A percentile compares a stretch with the other conserved stretches of the same genome.
These are phyloP conservation scores for Saturnispora serradocipensis DNA, from an alignment of 805 yeast species.

Conservation along the genomic window DNA sequence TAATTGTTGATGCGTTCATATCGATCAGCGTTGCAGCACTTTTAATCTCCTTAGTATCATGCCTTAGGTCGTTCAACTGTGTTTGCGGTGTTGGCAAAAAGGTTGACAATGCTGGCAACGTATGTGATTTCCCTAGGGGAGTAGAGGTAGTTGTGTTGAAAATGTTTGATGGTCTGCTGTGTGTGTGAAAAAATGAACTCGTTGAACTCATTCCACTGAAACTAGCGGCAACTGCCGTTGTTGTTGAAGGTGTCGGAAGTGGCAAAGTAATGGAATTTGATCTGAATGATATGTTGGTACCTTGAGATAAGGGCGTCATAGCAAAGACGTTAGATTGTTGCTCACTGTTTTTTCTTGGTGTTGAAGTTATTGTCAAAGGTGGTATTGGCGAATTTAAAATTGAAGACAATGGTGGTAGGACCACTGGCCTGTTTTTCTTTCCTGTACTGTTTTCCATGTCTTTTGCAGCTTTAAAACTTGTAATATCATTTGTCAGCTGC, in stretches of 20 bases:
- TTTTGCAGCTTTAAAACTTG: neutral
- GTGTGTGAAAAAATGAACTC: neutral
- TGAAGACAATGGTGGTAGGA: conserved; percentile 8
- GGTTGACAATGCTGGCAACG: neutral
- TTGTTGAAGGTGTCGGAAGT: neutral
- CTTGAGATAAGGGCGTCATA: neutral
- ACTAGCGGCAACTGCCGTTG: neutral
- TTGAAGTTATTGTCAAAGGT: conserved; percentile 2
- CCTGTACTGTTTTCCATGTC: neutral
- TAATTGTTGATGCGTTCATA: neutral
- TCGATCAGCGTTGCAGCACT: neutral
- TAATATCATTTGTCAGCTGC: neutral
- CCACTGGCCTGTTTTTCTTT: neutral
- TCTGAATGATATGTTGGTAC: neutral
- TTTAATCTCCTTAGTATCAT: neutral
- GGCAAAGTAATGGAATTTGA: conserved; percentile 2
- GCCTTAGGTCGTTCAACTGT: conserved; percentile 3
- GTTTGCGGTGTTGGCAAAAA: conserved; percentile 12
- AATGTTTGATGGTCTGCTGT: neutral
- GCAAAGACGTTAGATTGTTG: neutral
- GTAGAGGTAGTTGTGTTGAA: neutral
- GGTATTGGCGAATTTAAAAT: conserved; percentile 5
- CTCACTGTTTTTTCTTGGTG: conserved; percentile 3
- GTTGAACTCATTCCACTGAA: neutral
- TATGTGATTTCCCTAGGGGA: neutral